Base-by-base conservation (phyloP, 257 asterid species). In the Scutellaria minor region DNA sequence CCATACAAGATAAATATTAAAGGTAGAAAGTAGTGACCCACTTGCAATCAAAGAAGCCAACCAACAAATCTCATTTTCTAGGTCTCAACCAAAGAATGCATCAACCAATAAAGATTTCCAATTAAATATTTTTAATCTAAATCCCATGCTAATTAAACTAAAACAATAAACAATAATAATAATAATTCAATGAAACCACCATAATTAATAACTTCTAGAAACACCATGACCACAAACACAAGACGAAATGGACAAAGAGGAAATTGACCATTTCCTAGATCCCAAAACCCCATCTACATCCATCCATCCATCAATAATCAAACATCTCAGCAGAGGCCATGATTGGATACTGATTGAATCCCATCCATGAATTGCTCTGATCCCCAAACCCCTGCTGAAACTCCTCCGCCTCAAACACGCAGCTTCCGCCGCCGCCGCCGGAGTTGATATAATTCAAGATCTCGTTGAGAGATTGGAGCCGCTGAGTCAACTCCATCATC, bases 321-420 rank as follows among this genome's bases (percentile, higher is more conserved):
- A 84, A 85, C 82, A 88, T 83, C 52, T 87, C 95, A 58, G 87
- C 83, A 0, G 93, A 78, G 4, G 96, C 95, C 88, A 83, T 82
- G 68, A 90, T 85, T 1, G 91, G 93, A n/a, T 79, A 78, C 15
- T 86, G 91, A 55, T 83, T 86, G 47, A 70, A 69, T 64, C 84
- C 88, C 83, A 77, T 85, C 96, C 92, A 92, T 1, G 84, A 69
- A 69, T 75, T 86, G 67, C 75, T 85, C 81, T 57, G 62, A 4
- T 84, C 90, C 31, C 64, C 77, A 51, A 27, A 46, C 0, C 76
- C 73, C 31, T 75, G 24, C 61, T 79, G 89, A 65, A 70, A 47
- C 61, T 83, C 92, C 68, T 79, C 83, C 15, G 81, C 70, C 71
- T 76, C 86, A 22, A 80, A 71, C 69, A 76, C 37, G 56, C 80